phyloP scores from a whole-genome alignment of 495 filamentous ascomycete genomes.

The Neurospora discreta region DNA sequence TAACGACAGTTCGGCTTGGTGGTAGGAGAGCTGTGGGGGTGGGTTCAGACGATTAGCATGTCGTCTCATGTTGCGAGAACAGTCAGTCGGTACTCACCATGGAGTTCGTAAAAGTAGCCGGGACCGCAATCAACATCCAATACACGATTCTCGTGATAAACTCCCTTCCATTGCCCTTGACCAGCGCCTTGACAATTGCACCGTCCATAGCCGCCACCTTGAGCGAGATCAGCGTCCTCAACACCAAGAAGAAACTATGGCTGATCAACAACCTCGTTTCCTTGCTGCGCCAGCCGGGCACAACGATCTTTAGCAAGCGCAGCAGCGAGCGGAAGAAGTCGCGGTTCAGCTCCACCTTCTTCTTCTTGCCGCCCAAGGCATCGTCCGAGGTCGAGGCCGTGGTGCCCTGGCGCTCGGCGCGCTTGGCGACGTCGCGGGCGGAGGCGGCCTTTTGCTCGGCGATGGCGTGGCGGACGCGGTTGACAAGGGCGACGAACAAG shows the following conservation, averaged over 20 bases:
- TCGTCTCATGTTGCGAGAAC: background rate
- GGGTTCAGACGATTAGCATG: background rate
- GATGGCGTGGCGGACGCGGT: slow-evolving; percentile 85
- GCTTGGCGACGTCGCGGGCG: slow-evolving; percentile 53
- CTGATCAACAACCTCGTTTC: slow-evolving; percentile 76
- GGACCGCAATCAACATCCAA: slow-evolving; percentile 99
- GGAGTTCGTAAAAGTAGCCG: slow-evolving; percentile 96
- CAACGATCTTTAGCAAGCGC: slow-evolving; percentile 70
- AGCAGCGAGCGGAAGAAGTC: slow-evolving; percentile 89
- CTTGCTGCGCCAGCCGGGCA: slow-evolving; percentile 81
- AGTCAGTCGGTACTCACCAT: slow-evolving; percentile 53
- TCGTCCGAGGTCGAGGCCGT: slow-evolving; percentile 30
- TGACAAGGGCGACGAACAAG: slow-evolving; percentile 77
- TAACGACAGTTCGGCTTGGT: slow-evolving; percentile 87
- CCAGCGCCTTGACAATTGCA: slow-evolving; percentile 76
- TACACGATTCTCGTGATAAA: slow-evolving; percentile 83
- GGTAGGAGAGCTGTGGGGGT: slow-evolving; percentile 70
- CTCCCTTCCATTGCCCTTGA: slow-evolving; percentile 82
- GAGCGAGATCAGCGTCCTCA: slow-evolving; percentile 81
- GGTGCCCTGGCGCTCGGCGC: slow-evolving; percentile 44
- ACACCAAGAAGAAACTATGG: slow-evolving; percentile 71
- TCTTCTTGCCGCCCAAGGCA: slow-evolving; percentile 39
- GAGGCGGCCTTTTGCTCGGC: slow-evolving; percentile 87
- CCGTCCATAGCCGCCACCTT: slow-evolving; percentile 97
- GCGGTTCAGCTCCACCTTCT: slow-evolving; percentile 85